phyloP scores from a whole-genome alignment of 1,139 yeast species.

The Candida pseudoviswanathii region DNA sequence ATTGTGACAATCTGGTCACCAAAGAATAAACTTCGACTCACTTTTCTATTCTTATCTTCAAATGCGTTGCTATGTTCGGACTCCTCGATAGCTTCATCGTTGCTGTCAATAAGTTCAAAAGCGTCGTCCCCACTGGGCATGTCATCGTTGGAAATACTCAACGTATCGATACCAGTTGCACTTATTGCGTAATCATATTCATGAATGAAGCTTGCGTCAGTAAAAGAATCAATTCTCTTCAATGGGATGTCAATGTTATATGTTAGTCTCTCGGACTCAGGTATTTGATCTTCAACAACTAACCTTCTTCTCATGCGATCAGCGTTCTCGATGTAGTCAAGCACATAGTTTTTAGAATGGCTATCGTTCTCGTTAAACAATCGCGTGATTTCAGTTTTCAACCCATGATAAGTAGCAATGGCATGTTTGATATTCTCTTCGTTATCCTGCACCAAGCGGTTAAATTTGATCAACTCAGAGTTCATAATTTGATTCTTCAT shows the following conservation, averaged over 20 bases:
- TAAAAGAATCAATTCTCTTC: constrained; percentile 22
- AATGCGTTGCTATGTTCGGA: constrained; percentile 27
- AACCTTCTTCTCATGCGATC: constrained; percentile 65
- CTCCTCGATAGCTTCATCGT: constrained; percentile 15
- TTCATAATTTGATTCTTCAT: constrained; percentile 47
- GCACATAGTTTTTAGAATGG: constrained; percentile 35
- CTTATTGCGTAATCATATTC: constrained; percentile 21
- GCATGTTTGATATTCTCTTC: constrained; percentile 60
- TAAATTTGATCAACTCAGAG: constrained; percentile 50
- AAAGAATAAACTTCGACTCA: constrained; percentile 63
- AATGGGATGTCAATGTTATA: constrained; percentile 45
- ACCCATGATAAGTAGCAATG: constrained; percentile 45
- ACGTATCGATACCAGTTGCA: constrained; percentile 27
- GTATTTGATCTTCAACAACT: constrained; percentile 52
- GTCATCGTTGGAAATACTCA: constrained; percentile 25
- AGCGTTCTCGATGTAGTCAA: constrained; percentile 69
- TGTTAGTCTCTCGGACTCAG: constrained; percentile 45
- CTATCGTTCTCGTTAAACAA: constrained; percentile 28
- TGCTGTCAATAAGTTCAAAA: constrained; percentile 34
- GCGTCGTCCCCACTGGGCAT: constrained; percentile 25
- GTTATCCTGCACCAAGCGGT: constrained; percentile 61
- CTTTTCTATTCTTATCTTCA: constrained; percentile 75
- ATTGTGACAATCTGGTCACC: constrained; percentile 72
- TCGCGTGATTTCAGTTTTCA: constrained; percentile 47
- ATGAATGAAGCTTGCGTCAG: constrained; percentile 12